Percentiles rank a stretch among this genome's conserved stretches.
Evolutionary conservation across 805 yeast species (phyloP).

Genomic region (Candida pseudofarinosa): DNA sequence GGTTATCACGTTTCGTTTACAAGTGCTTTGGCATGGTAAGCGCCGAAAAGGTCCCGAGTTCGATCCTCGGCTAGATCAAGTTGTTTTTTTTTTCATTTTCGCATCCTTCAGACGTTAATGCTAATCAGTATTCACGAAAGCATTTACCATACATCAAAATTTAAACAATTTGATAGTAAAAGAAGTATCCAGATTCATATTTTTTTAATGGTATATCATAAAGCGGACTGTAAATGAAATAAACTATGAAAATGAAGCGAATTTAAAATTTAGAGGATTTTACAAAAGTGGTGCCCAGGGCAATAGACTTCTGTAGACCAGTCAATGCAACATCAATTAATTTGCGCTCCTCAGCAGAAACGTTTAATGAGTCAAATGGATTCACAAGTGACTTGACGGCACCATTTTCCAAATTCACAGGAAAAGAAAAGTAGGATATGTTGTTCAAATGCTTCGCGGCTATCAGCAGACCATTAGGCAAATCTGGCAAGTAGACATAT

Average conservation of each 20-base stretch:
- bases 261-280: constrained; percentile 31
- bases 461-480: constrained; percentile 44
- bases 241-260: neutral
- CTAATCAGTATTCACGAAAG: neutral
- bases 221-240: neutral
- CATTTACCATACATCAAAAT: neutral
- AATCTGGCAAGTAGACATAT: constrained; percentile 51
- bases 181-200: too few relatives aligned
- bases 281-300: constrained; percentile 39
- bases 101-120: neutral
- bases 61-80: constrained; percentile 42
- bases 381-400: constrained; percentile 32
- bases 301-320: constrained; percentile 37
- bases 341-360: constrained; percentile 27
- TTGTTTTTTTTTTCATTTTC: constrained; percentile 8
- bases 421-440: constrained; percentile 46
- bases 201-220: too few relatives aligned
- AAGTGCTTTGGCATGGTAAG: constrained; percentile 29
- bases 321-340: constrained; percentile 34
- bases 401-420: constrained; percentile 39
- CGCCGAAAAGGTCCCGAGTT: constrained; percentile 43
- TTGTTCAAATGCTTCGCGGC: constrained; percentile 33
- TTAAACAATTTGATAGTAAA: neutral
- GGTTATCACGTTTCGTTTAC: constrained; percentile 43
- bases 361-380: constrained; percentile 29